Evolutionary conservation across 768 basidiomycete genomes (phyloP).

Genomic region (Goffeauzyma gilvescens): DNA sequence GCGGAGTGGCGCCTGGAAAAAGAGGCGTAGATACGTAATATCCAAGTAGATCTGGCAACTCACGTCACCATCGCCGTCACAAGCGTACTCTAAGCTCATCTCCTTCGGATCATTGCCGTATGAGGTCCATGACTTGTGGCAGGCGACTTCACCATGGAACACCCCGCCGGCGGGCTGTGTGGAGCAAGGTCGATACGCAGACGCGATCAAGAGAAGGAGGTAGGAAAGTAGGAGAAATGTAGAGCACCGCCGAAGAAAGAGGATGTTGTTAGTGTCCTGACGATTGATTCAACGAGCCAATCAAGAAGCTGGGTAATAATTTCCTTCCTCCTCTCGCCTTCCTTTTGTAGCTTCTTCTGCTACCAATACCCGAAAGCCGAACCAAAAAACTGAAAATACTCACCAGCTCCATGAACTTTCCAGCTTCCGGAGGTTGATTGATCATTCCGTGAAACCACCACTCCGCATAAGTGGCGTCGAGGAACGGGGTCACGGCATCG

Average conservation of each 20-base stretch:
- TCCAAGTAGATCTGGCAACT: no score
- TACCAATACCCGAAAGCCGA: no score
- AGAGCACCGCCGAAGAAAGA: not conserved
- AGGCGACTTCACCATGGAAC: slow-evolving; percentile 21
- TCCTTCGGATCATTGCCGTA: slow-evolving; percentile 7
- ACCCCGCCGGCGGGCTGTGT: slow-evolving; percentile 18
- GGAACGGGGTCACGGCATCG: slow-evolving; percentile 21
- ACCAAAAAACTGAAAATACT: not conserved
- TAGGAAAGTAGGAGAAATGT: not conserved
- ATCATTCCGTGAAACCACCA: slow-evolving; percentile 28
- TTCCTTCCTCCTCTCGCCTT: no score
- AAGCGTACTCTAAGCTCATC: not conserved
- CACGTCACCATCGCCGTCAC: no score
- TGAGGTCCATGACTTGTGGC: slow-evolving; percentile 16
- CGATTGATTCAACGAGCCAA: no score
- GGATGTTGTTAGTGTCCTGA: no score
- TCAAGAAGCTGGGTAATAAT: no score
- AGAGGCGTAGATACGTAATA: no score
- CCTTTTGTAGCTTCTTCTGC: no score
- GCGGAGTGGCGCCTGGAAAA: no score
- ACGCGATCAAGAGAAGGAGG: not conserved
- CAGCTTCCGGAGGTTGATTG: slow-evolving; percentile 19
- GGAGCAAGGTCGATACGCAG: no score
- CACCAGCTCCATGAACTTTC: slow-evolving; percentile 20
- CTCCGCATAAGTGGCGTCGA: slow-evolving; percentile 18